Evolutionary conservation across 2,329 filamentous ascomycete species (phyloP).

Genomic region (Stachybotrys chlorohalonatus): DNA sequence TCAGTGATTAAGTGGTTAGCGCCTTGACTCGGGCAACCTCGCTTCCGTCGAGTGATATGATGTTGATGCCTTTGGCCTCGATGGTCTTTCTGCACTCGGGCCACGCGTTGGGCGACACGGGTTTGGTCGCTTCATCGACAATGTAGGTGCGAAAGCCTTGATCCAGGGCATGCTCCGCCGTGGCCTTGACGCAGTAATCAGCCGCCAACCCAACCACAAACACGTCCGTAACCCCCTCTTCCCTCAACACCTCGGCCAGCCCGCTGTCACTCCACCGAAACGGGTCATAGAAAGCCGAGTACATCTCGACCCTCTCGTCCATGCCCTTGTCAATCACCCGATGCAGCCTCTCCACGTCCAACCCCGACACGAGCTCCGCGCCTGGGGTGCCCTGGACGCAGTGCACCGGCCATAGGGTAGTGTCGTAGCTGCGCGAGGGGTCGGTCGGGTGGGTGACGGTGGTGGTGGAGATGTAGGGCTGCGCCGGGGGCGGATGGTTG

Average conservation of each 20-base stretch:
- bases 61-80: conserved; percentile 45
- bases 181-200: conserved; percentile 82
- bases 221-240: conserved; percentile 60
- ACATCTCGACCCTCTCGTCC: conserved; percentile 75
- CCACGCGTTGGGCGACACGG: conserved; percentile 59
- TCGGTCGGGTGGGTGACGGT: conserved; percentile 60
- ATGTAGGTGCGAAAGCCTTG: conserved; percentile 73
- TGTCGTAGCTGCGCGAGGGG: conserved; percentile 49
- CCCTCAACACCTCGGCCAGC: conserved; percentile 48
- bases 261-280: conserved; percentile 59
- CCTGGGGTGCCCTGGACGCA: conserved; percentile 71
- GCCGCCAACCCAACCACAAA: conserved; percentile 79
- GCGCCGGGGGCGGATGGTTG: conserved; percentile 58
- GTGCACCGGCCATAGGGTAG: conserved; percentile 81
- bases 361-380: conserved; percentile 62
- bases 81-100: conserved; percentile 44
- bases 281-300: conserved; percentile 80
- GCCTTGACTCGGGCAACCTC: conserved; percentile 13
- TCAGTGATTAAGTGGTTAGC: neutral
- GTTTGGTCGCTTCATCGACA: conserved; percentile 67
- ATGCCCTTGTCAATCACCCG: conserved; percentile 69
- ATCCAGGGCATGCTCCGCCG: conserved; percentile 66
- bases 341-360: conserved; percentile 53
- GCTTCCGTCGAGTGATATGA: conserved; percentile 37
- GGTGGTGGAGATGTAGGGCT: conserved; percentile 56